phyloP scores from a whole-genome alignment of 2,329 filamentous ascomycete genomes.

The Fusarium siculi region DNA sequence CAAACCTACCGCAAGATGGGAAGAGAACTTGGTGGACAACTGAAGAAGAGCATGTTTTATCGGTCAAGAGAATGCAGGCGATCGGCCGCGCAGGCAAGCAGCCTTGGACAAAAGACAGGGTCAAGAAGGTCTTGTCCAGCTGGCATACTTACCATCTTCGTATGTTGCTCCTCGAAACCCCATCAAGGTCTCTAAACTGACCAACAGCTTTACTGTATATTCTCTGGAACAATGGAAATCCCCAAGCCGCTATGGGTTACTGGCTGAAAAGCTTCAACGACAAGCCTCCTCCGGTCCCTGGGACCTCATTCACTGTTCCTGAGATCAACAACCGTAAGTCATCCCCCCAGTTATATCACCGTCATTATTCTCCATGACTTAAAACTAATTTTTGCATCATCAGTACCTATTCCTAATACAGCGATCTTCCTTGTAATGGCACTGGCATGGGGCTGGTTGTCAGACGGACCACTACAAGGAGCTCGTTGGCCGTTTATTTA shows the following conservation, averaged over 20 bases:
- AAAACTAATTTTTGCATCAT: neutral
- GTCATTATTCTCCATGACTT: fast-evolving
- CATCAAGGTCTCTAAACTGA: neutral
- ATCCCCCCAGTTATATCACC: neutral
- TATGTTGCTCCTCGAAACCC: neutral
- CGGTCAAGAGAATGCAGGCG: conserved; percentile 3
- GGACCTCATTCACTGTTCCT: neutral
- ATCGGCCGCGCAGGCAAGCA: conserved; percentile 30
- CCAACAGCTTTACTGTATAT: neutral
- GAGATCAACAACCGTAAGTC: neutral
- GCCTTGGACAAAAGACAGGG: conserved; percentile 25
- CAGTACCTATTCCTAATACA: conserved; percentile 20
- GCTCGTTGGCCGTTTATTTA: conserved; percentile 33
- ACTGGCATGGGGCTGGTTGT: conserved; percentile 31
- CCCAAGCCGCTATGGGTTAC: neutral
- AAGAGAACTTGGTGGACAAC: conserved; percentile 43
- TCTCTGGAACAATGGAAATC: conserved; percentile 2
- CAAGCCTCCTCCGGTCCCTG: neutral
- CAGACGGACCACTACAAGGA: conserved; percentile 26
- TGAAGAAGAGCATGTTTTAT: conserved; percentile 38
- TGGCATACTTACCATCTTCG: conserved; percentile 34
- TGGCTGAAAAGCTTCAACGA: conserved; percentile 8
- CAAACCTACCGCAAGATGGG: conserved; percentile 40
- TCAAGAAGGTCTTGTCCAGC: conserved; percentile 15
- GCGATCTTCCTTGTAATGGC: conserved; percentile 34